Evolutionary conservation across 768 basidiomycete genomes (phyloP), one percentile per base, ranked within the genome.

Genomic region (Steccherinum ochraceum): DNA sequence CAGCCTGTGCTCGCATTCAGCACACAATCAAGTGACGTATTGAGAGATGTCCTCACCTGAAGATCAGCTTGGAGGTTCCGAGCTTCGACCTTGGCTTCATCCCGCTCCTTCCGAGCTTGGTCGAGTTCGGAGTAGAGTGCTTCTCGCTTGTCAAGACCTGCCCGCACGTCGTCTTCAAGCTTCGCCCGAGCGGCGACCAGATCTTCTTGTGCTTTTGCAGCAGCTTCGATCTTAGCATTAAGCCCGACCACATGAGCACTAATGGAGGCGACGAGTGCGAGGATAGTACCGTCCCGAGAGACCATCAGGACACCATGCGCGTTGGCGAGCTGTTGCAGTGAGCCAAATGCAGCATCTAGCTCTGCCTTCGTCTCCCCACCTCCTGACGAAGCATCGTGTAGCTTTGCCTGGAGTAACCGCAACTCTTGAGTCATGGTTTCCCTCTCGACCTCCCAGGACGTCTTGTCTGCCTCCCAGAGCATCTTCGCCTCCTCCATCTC

Each of bases 271-370:
- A 64, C 61, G 1, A 67, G 48, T 1, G 50, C 63, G 5, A 35
- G 46, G 1, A 69, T 49, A 2, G 67, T 55, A 7, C 53, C 45
- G 12, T 65, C 64, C 11, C 61, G 57, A 5, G 65, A 61, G 42
- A 71, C 76, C 19, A 81, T 64, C n/a, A 74, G 72, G 56, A 89
- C 73, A 13, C 72, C 73, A 59, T 86, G 78, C 27, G 71, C 71
- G 56, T 77, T 76, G 52, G 84, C 72, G 55, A 90, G 66, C 3
- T 53, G 61, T 45, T 73, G 74, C 25, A 89, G 59, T 12, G 72
- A 66, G 3, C 70, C 69, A 10, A 76, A 61, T 7, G 77, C 76
- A 2, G 72, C 68, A 44, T 80, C 77, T 20, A 87, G 63, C 56
- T 87, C 52, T 18, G 52, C 52, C 46, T 59, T 56, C 49, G 52